phyloP scores from a whole-genome alignment of 768 basidiomycete species.

The Grammothele lineata region DNA sequence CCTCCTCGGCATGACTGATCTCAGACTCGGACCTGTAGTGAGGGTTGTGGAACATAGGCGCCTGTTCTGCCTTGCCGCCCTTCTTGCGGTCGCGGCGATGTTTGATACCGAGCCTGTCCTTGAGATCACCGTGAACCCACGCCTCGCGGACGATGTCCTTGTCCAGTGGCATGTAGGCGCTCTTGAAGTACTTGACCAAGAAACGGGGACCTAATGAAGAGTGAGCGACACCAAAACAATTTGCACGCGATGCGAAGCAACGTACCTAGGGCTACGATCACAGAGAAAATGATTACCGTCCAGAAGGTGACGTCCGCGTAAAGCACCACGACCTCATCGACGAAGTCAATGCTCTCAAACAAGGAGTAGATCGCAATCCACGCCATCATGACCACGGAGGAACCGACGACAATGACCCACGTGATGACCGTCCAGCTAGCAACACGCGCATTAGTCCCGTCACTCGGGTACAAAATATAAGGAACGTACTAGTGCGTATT shows the following conservation, averaged over 20 bases:
- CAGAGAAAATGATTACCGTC: constrained; percentile 68
- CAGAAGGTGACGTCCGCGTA: constrained; percentile 83
- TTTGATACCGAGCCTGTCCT: constrained; percentile 71
- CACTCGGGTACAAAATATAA: too few species aligned
- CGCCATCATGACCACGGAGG: constrained; percentile 74
- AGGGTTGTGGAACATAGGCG: constrained; percentile 67
- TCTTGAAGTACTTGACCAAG: constrained; percentile 64
- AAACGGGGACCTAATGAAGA: constrained; percentile 77
- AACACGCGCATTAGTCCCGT: not conserved
- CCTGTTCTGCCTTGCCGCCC: constrained; percentile 47
- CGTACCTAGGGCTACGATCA: constrained; percentile 68
- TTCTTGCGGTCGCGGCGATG: constrained; percentile 50
- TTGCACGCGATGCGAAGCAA: not conserved
- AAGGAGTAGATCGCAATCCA: constrained; percentile 90
- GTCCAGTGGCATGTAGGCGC: constrained; percentile 77
- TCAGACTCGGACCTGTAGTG: constrained; percentile 68
- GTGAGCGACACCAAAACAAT: not conserved
- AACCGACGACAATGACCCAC: constrained; percentile 77
- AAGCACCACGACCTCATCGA: constrained; percentile 65
- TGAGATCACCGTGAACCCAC: constrained; percentile 82
- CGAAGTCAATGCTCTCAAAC: constrained; percentile 68
- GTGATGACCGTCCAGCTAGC: constrained; percentile 78
- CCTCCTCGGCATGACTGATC: constrained; percentile 24
- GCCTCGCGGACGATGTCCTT: constrained; percentile 89
- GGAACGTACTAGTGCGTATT: constrained; percentile 81